Percentiles rank a stretch among this genome's conserved stretches.
Evolutionary conservation across 768 basidiomycete species (phyloP).

Genomic region (Auriscalpium orientale): DNA sequence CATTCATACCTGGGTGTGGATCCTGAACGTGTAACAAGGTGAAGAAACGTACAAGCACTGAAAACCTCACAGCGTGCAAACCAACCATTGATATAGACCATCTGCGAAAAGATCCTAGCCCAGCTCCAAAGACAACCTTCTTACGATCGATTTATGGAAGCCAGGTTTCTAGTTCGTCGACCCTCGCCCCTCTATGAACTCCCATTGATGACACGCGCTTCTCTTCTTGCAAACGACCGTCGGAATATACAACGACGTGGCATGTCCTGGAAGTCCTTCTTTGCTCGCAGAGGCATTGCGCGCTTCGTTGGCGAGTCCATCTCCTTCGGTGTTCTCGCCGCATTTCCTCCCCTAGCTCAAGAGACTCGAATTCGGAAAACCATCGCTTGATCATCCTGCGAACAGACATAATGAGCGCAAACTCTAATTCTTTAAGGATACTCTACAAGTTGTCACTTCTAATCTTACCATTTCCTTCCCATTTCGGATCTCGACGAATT

Average conservation of each 20-base stretch:
- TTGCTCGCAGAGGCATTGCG: conserved; percentile 69
- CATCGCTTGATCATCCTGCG: conserved; percentile 77
- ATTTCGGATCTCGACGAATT: conserved; percentile 90
- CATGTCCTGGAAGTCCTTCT: conserved; percentile 60
- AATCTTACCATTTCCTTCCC: conserved; percentile 81
- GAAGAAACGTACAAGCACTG: neutral
- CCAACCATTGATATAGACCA: conserved; percentile 95
- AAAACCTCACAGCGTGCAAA: conserved; percentile 63
- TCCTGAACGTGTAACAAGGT: conserved; percentile 42
- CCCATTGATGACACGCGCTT: conserved; percentile 93
- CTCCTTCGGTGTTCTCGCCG: conserved; percentile 82
- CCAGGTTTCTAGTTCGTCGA: conserved; percentile 80
- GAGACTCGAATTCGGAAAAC: conserved; percentile 93
- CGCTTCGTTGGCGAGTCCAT: conserved; percentile 91
- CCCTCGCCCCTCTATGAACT: conserved; percentile 86
- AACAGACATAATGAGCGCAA: conserved; percentile 1
- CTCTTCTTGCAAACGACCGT: conserved; percentile 69
- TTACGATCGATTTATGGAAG: conserved; percentile 88
- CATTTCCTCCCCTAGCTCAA: conserved; percentile 95
- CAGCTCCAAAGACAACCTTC: conserved; percentile 87
- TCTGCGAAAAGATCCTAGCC: conserved; percentile 85
- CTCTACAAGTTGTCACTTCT: conserved; percentile 58
- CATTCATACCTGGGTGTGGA: conserved; percentile 66
- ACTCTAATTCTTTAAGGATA: neutral
- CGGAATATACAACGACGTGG: conserved; percentile 84